Base-by-base conservation (phyloP, 2,329 filamentous ascomycete genomes). In the Penicillium sp. region DNA sequence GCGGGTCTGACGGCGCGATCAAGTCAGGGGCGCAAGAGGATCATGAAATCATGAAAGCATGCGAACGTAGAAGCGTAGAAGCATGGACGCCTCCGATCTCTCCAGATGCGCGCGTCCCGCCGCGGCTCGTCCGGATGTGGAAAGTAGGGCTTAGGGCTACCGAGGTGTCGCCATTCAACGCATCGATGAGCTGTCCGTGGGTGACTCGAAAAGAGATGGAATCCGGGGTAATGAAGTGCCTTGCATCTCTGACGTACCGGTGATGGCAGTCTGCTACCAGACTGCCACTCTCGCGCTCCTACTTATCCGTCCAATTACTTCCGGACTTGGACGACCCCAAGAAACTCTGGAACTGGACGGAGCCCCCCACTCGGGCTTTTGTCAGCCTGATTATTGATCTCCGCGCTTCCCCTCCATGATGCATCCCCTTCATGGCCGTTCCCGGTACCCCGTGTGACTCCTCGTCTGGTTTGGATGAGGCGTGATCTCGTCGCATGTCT, bases 321-420 rank as follows among this genome's bases (percentile, higher is more conserved):
- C 35, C 35, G 35, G 18, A 38, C 16, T 38, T 38, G 35, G 35
- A 38, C 3, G 16, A 20, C 18, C 18, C 35, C 35, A 38, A 38
- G 16, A n/a, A 9, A 40, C 24, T 28, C 27, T 25, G 22, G 22
- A 25, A 40, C 20, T 43, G 35, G 25, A 44, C 20, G 38, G 46
- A 41, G 42, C 16, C 25, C 42, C 38, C 53, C 48, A 54, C 53
- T 30, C 27, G 11, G 20, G 44, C 49, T 60, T 68, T 68, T 68
- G 65, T 68, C 65, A 68, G 65, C 65, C 39, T 61, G 49, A 57
- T 60, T 58, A 59, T 60, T 51, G 56, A 56, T 63, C 63, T 57
- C 42, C 53, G 27, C 51, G 39, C 22, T 27, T 41, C 39, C 39
- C 22, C 20, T 40, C 39, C 20, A 24, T 28, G 27, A 16, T 36